Evolutionary conservation across 805 yeast genomes (phyloP).

Genomic region (Ogataea chonburiensis): DNA sequence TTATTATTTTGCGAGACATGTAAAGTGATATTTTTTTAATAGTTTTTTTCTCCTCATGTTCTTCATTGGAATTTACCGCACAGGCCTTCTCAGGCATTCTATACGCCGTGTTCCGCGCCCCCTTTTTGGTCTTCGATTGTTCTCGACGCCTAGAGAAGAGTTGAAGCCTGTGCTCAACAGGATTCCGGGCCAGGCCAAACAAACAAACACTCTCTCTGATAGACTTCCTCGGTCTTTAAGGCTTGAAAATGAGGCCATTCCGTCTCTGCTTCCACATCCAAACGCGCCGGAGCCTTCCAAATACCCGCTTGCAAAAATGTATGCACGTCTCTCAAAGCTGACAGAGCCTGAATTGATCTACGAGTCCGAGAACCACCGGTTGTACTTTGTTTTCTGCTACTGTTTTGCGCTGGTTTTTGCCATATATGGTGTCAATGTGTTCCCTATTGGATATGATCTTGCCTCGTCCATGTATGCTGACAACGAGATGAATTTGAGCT

Average conservation of each 20-base stretch:
- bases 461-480: conserved; percentile 28
- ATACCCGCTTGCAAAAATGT: conserved; percentile 58
- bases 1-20: conserved; percentile 9
- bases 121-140: neutral
- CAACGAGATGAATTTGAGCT: conserved; percentile 32
- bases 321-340: conserved; percentile 50
- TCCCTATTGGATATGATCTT: conserved; percentile 32
- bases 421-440: conserved; percentile 58
- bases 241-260: conserved; percentile 58
- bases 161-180: conserved; percentile 38
- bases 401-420: conserved; percentile 67
- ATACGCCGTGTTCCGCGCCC: neutral
- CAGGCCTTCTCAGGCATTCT: conserved; percentile 1
- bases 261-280: conserved; percentile 70
- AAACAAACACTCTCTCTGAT: conserved; percentile 48
- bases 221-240: conserved; percentile 64
- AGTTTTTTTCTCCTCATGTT: conserved; percentile 5
- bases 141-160: conserved; percentile 14
- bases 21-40: neutral
- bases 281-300: conserved; percentile 74
- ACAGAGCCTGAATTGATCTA: conserved; percentile 70
- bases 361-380: conserved; percentile 79
- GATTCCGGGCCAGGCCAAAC: conserved; percentile 55
- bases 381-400: conserved; percentile 68
- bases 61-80: neutral